Base-by-base conservation (phyloP, 78 protist species). In the Dictyostelium brefeldianum region DNA sequence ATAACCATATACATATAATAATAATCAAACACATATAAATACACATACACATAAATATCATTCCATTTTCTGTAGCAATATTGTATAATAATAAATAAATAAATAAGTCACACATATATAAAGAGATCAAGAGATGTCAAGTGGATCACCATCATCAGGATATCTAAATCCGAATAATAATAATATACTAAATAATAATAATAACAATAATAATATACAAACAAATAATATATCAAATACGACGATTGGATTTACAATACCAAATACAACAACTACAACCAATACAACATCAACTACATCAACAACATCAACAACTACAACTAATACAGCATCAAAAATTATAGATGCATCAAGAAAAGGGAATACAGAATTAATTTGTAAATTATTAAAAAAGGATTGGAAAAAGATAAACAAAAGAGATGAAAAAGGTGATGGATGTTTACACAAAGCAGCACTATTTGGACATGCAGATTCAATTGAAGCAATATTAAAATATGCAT, bases 281-380 rank as follows among this genome's bases (percentile, higher is more conserved):
- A 56, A 2, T 56, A 56, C 7, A 54, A 54, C 10, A 56, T 20
- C 27, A 56, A 56, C n/a, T 20, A 17, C 8, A 56, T 20, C n/a
- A 56, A 20, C n/a, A 56, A 56, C n/a, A 56, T 3, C 8, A 15
- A 56, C 10, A 56, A 18, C 1, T 20, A 56, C 43, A 41, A 71
- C 81, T 12, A 75, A 29, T 31, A 9, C 83, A 15, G 43, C 43
- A 36, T 59, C 78, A 59, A 85, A 85, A 36, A 77, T 85, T 15
- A 85, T 85, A 11, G 92, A 85, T 57, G 92, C 92, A 48, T 56
- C 92, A 17, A 36, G 92, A 57, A 85, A 85, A 64, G 92, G 92
- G 3, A 85, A 85, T 50, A 71, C 65, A 11, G 92, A 85, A 10
- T 43, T 77, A 22, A 73, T 85, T 15, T 18, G 48, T 20, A 85